Evolutionary conservation across 208 protist species (phyloP).

Genomic region (Trypanosoma boissoni): DNA sequence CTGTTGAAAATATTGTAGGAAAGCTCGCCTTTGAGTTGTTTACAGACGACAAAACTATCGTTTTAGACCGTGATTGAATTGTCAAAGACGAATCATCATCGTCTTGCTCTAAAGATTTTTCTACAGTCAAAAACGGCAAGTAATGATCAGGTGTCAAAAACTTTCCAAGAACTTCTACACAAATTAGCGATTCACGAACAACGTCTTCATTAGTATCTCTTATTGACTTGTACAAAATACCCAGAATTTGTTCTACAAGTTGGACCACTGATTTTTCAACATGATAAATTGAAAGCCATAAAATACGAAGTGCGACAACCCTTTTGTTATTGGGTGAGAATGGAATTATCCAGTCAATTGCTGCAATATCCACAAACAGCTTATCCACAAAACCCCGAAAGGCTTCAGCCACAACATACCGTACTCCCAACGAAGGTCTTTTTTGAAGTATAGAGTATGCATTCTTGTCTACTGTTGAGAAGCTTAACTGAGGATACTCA

Average conservation of each 20-base stretch:
- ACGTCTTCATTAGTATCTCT: slow-evolving; percentile 76
- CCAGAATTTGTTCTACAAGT: slow-evolving; percentile 79
- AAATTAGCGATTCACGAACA: slow-evolving; percentile 60
- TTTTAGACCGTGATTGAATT: slow-evolving; percentile 53
- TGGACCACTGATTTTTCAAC: slow-evolving; percentile 81
- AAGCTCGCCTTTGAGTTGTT: slow-evolving; percentile 9
- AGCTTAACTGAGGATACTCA: slow-evolving; percentile 75
- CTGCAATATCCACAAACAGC: slow-evolving; percentile 64
- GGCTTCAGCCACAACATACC: slow-evolving; percentile 78
- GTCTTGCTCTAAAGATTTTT: too few species aligned
- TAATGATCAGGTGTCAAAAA: slow-evolving; percentile 90
- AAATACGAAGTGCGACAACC: slow-evolving; percentile 73
- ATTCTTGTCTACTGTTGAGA: slow-evolving; percentile 23
- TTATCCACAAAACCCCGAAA: slow-evolving; percentile 57
- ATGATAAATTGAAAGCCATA: slow-evolving; percentile 78
- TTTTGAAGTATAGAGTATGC: slow-evolving; percentile 40
- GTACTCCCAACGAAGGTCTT: slow-evolving; percentile 67
- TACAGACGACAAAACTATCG: slow-evolving; percentile 52
- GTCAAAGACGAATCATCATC: slow-evolving; percentile 33
- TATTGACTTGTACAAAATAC: slow-evolving; percentile 79
- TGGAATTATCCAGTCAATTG: slow-evolving; percentile 88
- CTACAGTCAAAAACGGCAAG: slow-evolving; percentile 72
- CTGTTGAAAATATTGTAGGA: slow-evolving; percentile 86
- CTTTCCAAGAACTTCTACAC: slow-evolving; percentile 78
- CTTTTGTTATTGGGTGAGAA: slow-evolving; percentile 82